Percentiles rank a stretch among this genome's conserved stretches.
phyloP scores from a whole-genome alignment of 805 yeast species.

The Kazachstania viticola region DNA sequence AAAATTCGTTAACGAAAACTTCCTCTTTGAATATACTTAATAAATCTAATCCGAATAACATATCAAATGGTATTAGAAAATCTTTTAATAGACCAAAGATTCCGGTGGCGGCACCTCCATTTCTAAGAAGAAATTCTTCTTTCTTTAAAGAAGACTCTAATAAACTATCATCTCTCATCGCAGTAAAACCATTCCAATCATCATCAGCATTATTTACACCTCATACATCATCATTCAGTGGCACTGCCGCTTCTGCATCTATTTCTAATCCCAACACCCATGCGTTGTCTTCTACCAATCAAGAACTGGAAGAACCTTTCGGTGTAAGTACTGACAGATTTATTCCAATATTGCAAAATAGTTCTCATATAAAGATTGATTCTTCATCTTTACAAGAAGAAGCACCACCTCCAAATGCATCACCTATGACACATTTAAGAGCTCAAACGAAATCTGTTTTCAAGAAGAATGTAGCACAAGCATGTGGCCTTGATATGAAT shows the following conservation, averaged over 20 bases:
- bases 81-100: slow-evolving; percentile 17
- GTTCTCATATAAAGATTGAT: slow-evolving; percentile 27
- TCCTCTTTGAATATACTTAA: slow-evolving; percentile 18
- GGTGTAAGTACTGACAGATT: slow-evolving; percentile 39
- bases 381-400: slow-evolving; percentile 25
- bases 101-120: slow-evolving; percentile 21
- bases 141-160: slow-evolving; percentile 13
- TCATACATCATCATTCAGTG: not conserved
- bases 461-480: slow-evolving; percentile 80
- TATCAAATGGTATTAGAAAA: not conserved
- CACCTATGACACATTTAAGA: slow-evolving; percentile 33
- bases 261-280: slow-evolving; percentile 3
- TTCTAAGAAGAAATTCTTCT: slow-evolving; percentile 24
- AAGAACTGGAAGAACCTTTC: slow-evolving; percentile 2
- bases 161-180: slow-evolving; percentile 3
- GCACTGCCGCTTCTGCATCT: not conserved
- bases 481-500: slow-evolving; percentile 80
- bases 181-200: no score
- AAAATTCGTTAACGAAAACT: slow-evolving; percentile 16
- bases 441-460: slow-evolving; percentile 39
- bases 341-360: slow-evolving; percentile 45
- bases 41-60: not conserved
- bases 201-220: not conserved
- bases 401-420: slow-evolving; percentile 36
- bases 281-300: not conserved